Evolutionary conservation across 352 stramenopile species (phyloP).

Genomic region (Pythium periplocum): DNA sequence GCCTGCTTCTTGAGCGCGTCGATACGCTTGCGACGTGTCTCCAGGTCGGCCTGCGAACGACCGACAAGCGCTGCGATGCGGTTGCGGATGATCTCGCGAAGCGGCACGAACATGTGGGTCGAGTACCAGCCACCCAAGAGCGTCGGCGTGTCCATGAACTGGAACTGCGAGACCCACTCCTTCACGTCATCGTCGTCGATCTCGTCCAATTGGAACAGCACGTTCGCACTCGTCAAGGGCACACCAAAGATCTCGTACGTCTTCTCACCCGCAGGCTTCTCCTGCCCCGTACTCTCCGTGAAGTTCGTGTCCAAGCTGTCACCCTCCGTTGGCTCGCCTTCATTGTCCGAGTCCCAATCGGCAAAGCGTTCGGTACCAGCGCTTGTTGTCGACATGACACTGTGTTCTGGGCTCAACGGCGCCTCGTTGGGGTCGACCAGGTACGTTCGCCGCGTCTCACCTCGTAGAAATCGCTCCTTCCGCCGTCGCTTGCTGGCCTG

Average conservation of each 20-base stretch:
- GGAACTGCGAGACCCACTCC: constrained; percentile 47
- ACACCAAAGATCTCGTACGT: constrained; percentile 70
- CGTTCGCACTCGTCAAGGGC: constrained; percentile 61
- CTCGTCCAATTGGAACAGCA: constrained; percentile 70
- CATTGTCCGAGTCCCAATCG: constrained; percentile 42
- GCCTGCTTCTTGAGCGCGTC: constrained; percentile 72
- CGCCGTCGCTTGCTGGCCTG: constrained; percentile 55
- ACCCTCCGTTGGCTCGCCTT: constrained; percentile 31
- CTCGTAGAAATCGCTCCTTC: constrained; percentile 61
- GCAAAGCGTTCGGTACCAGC: constrained; percentile 9
- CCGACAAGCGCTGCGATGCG: constrained; percentile 69
- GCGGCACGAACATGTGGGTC: constrained; percentile 69
- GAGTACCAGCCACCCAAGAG: constrained; percentile 75
- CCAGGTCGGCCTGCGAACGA: constrained; percentile 62
- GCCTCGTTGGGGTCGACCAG: constrained; percentile 36
- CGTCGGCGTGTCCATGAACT: constrained; percentile 34
- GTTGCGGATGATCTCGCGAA: constrained; percentile 73
- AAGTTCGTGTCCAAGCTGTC: constrained; percentile 1
- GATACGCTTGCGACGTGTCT: constrained; percentile 56
- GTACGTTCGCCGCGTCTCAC: constrained; percentile 55
- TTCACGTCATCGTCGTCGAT: constrained; percentile 63
- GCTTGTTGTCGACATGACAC: constrained; percentile 6
- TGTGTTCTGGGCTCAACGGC: constrained; percentile 6
- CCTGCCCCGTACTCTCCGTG: constrained; percentile 17
- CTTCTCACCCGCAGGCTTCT: constrained; percentile 24